Evolutionary conservation across 2,329 filamentous ascomycete genomes (phyloP).

Genomic region (Fusarium citri): DNA sequence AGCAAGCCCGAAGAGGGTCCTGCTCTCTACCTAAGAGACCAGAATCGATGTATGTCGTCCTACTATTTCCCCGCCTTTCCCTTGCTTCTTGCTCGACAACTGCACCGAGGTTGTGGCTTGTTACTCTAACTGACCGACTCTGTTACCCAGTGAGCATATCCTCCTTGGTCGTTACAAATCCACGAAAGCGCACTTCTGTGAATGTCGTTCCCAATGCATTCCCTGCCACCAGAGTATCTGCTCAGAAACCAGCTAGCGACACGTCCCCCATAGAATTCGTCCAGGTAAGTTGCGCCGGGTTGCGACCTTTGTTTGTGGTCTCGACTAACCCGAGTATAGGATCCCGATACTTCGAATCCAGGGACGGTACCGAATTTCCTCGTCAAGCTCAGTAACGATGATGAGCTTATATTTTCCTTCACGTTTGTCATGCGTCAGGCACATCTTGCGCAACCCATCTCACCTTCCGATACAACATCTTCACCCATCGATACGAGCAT

Average conservation of each 20-base stretch:
- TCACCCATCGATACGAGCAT: constrained; percentile 77
- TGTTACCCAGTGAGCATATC: constrained; percentile 80
- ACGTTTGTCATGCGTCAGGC: constrained; percentile 81
- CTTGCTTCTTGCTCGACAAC: constrained; percentile 18
- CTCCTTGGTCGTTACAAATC: constrained; percentile 83
- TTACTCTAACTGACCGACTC: constrained; percentile 37
- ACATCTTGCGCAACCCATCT: constrained; percentile 53
- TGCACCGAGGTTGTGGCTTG: constrained; percentile 28
- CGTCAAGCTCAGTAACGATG: constrained; percentile 87
- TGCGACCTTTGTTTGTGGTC: constrained; percentile 32
- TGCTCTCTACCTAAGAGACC: constrained; percentile 87
- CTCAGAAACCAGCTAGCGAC: constrained; percentile 78
- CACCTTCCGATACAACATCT: constrained; percentile 62
- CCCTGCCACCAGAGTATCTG: constrained; percentile 82
- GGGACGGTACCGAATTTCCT: constrained; percentile 76
- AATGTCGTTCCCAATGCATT: constrained; percentile 87
- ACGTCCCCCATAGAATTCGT: constrained; percentile 86
- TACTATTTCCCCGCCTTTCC: constrained; percentile 25
- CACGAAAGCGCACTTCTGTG: constrained; percentile 80
- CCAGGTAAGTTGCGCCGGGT: constrained; percentile 71
- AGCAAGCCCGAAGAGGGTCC: constrained; percentile 88
- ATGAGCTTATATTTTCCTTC: constrained; percentile 93
- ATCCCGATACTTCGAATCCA: constrained; percentile 72
- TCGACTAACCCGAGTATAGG: constrained; percentile 63
- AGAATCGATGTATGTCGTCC: constrained; percentile 80